Conservation (phyloP, 116 monocot genomes). For the Trichopus zeylanicus region DNA sequence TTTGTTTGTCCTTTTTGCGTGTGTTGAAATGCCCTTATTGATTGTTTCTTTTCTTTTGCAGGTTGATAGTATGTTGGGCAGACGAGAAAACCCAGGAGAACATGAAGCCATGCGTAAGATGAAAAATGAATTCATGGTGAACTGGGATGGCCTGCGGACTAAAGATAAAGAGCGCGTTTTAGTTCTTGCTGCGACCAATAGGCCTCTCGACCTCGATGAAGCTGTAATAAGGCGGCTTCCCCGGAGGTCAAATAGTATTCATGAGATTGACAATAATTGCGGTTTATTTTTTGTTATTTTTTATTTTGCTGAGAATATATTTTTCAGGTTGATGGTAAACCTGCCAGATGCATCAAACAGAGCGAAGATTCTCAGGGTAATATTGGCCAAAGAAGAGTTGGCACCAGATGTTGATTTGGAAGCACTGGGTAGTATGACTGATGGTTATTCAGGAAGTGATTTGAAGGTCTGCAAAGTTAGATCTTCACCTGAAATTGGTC, state of each 20-base stretch:
- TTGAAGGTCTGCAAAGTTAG: constrained; percentile 51
- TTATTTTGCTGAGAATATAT: not conserved
- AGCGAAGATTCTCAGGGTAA: constrained; percentile 87
- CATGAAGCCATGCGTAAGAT: constrained; percentile 99
- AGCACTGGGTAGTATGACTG: constrained; percentile 82
- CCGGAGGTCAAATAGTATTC: constrained; percentile 37
- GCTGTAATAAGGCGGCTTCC: constrained; percentile 98
- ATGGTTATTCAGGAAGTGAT: constrained; percentile 99
- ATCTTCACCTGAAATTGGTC: not conserved
- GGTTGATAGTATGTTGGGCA: constrained; percentile 99
- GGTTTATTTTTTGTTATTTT: not conserved
- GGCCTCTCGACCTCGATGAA: constrained; percentile 99
- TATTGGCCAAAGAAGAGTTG: constrained; percentile 87
- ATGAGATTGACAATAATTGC: not conserved
- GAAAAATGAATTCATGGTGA: constrained; percentile 99
- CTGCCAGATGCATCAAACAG: constrained; percentile 87
- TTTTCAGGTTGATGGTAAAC: constrained; percentile 86
- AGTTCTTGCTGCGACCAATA: constrained; percentile 95
- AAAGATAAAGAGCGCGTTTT: constrained; percentile 96
- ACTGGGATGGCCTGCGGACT: constrained; percentile 98
- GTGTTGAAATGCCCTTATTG: not conserved
- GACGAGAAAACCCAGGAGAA: constrained; percentile 96
- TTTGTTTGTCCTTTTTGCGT: not conserved
- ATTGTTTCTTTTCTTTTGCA: constrained; percentile 13
- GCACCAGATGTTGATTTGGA: constrained; percentile 57